phyloP scores from a whole-genome alignment of 257 asterid species.

The Penstemon eatonii region DNA sequence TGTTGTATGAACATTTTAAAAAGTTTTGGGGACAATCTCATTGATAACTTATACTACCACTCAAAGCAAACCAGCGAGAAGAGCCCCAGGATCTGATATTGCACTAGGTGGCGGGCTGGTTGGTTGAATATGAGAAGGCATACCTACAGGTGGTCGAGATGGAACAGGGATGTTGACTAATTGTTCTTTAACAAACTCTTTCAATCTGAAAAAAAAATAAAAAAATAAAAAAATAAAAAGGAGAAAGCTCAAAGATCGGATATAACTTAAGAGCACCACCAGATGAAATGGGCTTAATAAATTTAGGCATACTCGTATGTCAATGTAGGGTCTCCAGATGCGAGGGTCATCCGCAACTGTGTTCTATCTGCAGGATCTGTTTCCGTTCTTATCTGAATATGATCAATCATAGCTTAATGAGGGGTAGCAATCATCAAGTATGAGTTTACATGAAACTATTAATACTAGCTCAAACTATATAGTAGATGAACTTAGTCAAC shows the following conservation, averaged over 20 bases:
- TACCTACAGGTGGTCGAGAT: conserved; percentile 45
- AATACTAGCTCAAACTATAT: too few species aligned
- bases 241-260: conserved; percentile 17
- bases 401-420: conserved; percentile 12
- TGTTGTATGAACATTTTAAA: conserved; percentile 35
- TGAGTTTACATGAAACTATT: too few species aligned
- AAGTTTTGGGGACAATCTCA: conserved; percentile 2
- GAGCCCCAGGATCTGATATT: conserved; percentile 70
- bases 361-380: conserved; percentile 98
- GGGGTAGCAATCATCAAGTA: neutral
- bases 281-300: conserved; percentile 5
- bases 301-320: conserved; percentile 70
- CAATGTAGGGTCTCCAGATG: conserved; percentile 83
- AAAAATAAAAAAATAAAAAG: too few species aligned
- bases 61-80: conserved; percentile 84
- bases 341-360: conserved; percentile 83
- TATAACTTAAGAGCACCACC: conserved; percentile 12
- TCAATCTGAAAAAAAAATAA: conserved; percentile 46
- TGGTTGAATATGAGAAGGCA: conserved; percentile 59
- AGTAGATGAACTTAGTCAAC: neutral
- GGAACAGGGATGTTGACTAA: conserved; percentile 57
- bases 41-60: conserved; percentile 21
- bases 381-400: conserved; percentile 75
- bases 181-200: conserved; percentile 84
- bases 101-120: conserved; percentile 43